Conservation (phyloP, 129 eudicot species). For the Artemisia annua region DNA sequence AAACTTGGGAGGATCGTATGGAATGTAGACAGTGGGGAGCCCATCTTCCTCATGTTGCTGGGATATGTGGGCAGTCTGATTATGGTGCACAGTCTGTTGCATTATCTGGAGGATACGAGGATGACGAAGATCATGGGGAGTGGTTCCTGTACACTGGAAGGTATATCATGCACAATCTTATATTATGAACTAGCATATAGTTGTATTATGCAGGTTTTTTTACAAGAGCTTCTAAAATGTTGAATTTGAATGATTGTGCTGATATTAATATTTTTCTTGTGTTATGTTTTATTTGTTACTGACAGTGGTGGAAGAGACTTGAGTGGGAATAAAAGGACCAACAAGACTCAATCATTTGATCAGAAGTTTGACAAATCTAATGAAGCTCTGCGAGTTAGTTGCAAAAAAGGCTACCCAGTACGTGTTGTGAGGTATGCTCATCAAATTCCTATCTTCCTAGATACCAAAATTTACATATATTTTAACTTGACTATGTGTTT, state of each 20-base stretch:
- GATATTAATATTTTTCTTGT: no score
- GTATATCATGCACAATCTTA: conserved; percentile 28
- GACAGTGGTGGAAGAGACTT: conserved; percentile 89
- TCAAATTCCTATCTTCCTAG: no score
- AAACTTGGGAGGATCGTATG: conserved; percentile 75
- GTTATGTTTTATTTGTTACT: conserved; percentile 2
- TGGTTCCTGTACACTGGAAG: conserved; percentile 92
- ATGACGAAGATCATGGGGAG: conserved; percentile 97
- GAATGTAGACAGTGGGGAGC: conserved; percentile 97
- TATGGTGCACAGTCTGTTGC: conserved; percentile 91
- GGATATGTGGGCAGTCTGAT: conserved; percentile 72
- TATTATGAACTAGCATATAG: neutral
- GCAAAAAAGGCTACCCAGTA: conserved; percentile 86
- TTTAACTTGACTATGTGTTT: no score
- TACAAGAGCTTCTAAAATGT: no score
- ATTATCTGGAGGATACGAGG: conserved; percentile 93
- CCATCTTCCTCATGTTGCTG: conserved; percentile 86
- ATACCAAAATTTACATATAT: no score
- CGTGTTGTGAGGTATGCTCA: conserved; percentile 84
- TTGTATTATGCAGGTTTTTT: no score
- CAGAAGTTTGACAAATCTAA: conserved; percentile 69
- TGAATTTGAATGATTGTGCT: no score
- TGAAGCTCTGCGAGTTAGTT: conserved; percentile 83
- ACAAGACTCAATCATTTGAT: conserved; percentile 85
- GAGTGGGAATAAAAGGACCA: conserved; percentile 88